Conservation (phyloP, 495 filamentous ascomycete species). For the Filosporella fistucella region DNA sequence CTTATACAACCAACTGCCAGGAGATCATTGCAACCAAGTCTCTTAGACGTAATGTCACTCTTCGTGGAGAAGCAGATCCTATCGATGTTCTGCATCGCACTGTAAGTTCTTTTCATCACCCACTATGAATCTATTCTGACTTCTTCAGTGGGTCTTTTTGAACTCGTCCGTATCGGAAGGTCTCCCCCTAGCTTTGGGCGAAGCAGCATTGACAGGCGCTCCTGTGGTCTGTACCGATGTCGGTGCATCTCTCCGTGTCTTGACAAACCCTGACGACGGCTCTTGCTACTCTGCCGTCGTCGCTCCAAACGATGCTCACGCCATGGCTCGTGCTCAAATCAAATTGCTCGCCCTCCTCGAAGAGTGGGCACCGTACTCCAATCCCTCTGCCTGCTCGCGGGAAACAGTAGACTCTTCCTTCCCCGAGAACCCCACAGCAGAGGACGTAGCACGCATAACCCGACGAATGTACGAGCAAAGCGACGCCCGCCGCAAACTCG, state of each 20-base stretch:
- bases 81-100: conserved; percentile 53
- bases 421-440: conserved; percentile 40
- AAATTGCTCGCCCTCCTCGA: conserved; percentile 54
- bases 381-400: conserved; percentile 30
- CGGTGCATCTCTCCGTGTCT: conserved; percentile 56
- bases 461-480: conserved; percentile 58
- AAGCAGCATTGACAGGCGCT: conserved; percentile 59
- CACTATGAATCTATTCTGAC: not conserved
- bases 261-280: conserved; percentile 54
- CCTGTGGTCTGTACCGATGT: conserved; percentile 64
- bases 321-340: conserved; percentile 56
- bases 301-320: conserved; percentile 55
- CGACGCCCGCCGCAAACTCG: conserved; percentile 50
- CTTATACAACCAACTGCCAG: conserved; percentile 56
- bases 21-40: conserved; percentile 59
- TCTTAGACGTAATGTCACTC: conserved; percentile 40
- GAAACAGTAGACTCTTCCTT: conserved; percentile 36
- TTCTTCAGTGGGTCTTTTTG: conserved; percentile 53
- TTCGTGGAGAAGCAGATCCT: conserved; percentile 48
- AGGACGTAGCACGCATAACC: conserved; percentile 50
- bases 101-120: not conserved
- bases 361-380: conserved; percentile 51
- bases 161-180: conserved; percentile 66
- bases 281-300: conserved; percentile 57
- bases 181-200: conserved; percentile 58